Evolutionary conservation across 2,329 filamentous ascomycete species (phyloP).

Genomic region (Botrytis hyacinthi): DNA sequence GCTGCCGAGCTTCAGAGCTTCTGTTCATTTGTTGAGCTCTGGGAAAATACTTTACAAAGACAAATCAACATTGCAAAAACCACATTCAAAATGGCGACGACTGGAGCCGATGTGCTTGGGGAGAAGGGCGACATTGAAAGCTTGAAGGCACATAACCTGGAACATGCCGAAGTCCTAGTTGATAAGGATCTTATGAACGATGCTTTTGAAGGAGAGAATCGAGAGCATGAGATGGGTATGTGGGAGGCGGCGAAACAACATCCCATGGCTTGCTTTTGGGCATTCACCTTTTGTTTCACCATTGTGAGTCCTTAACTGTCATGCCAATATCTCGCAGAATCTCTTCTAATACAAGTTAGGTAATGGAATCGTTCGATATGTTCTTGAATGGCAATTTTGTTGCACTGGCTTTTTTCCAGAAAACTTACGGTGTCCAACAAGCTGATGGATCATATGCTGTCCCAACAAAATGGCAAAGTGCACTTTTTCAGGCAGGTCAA

Average conservation of each 20-base stretch:
- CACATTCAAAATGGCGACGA: neutral
- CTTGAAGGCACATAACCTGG: neutral
- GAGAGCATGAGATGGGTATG: slow-evolving; percentile 51
- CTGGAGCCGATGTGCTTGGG: neutral
- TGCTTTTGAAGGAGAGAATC: slow-evolving; percentile 51
- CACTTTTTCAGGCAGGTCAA: slow-evolving; percentile 54
- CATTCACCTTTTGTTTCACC: slow-evolving; percentile 54
- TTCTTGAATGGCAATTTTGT: slow-evolving; percentile 61
- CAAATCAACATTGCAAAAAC: neutral
- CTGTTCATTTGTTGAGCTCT: neutral
- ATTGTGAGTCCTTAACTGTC: slow-evolving; percentile 44
- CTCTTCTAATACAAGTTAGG: slow-evolving; percentile 42
- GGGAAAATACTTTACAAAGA: neutral
- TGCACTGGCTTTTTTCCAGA: slow-evolving; percentile 48
- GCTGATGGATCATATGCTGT: slow-evolving; percentile 41
- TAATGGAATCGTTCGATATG: slow-evolving; percentile 63
- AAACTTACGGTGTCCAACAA: neutral
- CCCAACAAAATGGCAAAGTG: slow-evolving; percentile 55
- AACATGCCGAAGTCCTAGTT: neutral
- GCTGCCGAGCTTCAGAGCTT: neutral
- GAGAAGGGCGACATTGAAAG: neutral
- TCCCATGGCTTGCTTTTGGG: slow-evolving; percentile 54
- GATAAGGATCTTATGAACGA: neutral
- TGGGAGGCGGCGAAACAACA: slow-evolving; percentile 50
- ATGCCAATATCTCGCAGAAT: slow-evolving; percentile 8